Conservation (phyloP, 139 green algal species). For the Zygnema circumcarinatum region DNA sequence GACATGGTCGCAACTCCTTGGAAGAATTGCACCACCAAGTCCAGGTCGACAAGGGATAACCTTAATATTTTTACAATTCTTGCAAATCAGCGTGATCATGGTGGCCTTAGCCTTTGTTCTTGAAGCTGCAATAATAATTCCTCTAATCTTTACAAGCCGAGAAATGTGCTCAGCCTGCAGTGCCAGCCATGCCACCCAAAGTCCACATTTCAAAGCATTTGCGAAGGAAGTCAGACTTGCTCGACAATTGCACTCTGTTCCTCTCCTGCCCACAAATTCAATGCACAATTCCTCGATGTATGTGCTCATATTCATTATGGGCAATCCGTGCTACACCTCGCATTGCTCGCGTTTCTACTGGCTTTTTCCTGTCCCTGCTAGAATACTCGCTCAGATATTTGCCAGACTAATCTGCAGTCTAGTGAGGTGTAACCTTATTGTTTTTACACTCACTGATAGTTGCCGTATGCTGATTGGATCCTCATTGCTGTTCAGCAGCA, state of each 20-base stretch:
- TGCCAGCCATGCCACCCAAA: neutral
- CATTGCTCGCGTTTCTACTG: too few relatives aligned
- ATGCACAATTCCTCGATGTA: too few relatives aligned
- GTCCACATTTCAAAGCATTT: neutral
- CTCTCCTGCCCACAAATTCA: too few relatives aligned
- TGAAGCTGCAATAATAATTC: constrained; percentile 92
- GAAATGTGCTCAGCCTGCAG: constrained; percentile 79
- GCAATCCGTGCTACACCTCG: too few relatives aligned
- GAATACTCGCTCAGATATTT: too few relatives aligned
- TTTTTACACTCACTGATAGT: constrained; percentile 67
- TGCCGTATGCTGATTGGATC: constrained; percentile 69
- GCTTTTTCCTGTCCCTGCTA: too few relatives aligned
- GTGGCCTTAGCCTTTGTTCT: constrained; percentile 92
- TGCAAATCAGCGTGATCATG: constrained; percentile 87
- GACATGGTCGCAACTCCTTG: constrained; percentile 73
- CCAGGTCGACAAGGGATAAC: constrained; percentile 77
- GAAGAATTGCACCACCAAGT: constrained; percentile 81
- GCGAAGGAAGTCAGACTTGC: neutral
- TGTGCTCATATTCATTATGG: too few relatives aligned
- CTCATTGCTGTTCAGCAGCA: constrained; percentile 64
- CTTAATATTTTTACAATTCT: constrained; percentile 72
- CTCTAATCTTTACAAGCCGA: constrained; percentile 91
- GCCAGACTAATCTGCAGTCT: too few relatives aligned
- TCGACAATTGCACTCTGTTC: neutral
- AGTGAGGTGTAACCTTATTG: too few relatives aligned